Evolutionary conservation across 257 asterid species (phyloP).

Genomic region (Solanum dulcamara): DNA sequence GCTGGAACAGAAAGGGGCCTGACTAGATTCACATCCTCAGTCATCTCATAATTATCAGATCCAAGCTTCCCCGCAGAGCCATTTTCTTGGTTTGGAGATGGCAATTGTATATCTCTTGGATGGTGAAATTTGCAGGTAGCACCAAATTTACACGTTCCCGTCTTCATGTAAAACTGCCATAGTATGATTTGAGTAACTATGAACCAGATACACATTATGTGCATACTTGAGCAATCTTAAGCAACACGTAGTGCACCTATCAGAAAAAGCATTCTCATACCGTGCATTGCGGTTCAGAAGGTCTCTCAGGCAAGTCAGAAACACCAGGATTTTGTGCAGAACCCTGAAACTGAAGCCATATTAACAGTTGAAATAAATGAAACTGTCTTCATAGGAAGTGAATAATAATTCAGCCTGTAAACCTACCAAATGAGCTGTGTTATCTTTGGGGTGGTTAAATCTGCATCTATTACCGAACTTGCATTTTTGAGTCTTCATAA

Average conservation of each 20-base stretch:
- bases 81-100: slow-evolving; percentile 33
- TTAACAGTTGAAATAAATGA: slow-evolving; percentile 5
- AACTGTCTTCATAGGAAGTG: not conserved
- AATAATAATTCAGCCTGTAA: not conserved
- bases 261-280: slow-evolving; percentile 38
- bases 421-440: slow-evolving; percentile 35
- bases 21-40: slow-evolving; percentile 35
- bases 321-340: slow-evolving; percentile 33
- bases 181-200: slow-evolving; percentile 7
- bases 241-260: slow-evolving; percentile 1
- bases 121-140: slow-evolving; percentile 87
- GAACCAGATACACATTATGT: not conserved
- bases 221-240: not conserved
- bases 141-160: slow-evolving; percentile 91
- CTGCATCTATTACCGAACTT: slow-evolving; percentile 81
- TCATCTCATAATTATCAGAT: slow-evolving; percentile 9
- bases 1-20: slow-evolving; percentile 51
- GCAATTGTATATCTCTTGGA: slow-evolving; percentile 66
- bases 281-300: slow-evolving; percentile 87
- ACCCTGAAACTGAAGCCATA: slow-evolving; percentile 47
- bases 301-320: slow-evolving; percentile 73
- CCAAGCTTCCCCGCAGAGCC: slow-evolving; percentile 18
- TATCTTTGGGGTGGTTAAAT: slow-evolving; percentile 90
- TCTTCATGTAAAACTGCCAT: slow-evolving; percentile 90
- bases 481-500: slow-evolving; percentile 85